Evolutionary conservation across 768 basidiomycete genomes (phyloP).

Genomic region (Pisolithus albus): DNA sequence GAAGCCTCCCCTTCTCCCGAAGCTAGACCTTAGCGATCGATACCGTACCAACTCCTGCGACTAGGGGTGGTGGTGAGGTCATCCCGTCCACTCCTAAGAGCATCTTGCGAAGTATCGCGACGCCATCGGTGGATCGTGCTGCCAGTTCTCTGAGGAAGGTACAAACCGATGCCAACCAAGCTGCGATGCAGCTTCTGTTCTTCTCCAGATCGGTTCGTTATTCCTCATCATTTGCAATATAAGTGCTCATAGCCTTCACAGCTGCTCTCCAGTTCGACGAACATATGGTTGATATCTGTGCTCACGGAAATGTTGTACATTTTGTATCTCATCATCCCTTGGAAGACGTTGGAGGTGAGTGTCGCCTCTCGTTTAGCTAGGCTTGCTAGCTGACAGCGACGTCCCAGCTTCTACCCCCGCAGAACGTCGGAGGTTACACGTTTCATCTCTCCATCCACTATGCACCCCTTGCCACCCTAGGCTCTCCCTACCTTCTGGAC

Average conservation of each 20-base stretch:
- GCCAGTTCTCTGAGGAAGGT: constrained; percentile 16
- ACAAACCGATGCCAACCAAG: constrained; percentile 13
- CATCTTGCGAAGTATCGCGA: constrained; percentile 18
- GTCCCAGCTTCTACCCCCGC: constrained; percentile 14
- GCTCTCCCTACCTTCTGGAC: constrained; percentile 43
- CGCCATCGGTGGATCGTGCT: constrained; percentile 15
- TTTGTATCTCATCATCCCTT: constrained; percentile 47
- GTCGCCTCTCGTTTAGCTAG: not conserved
- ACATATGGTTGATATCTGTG: constrained; percentile 52
- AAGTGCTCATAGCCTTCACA: constrained; percentile 10
- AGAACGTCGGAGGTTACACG: not conserved
- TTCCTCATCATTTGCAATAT: not conserved
- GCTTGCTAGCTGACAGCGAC: constrained; percentile 1
- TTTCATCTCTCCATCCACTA: constrained; percentile 34
- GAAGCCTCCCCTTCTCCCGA: constrained; percentile 36
- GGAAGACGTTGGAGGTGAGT: constrained; percentile 39
- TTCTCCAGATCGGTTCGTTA: constrained; percentile 24
- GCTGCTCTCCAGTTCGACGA: constrained; percentile 61
- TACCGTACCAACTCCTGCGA: constrained; percentile 4
- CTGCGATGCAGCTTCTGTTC: constrained; percentile 14
- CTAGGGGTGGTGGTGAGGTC: constrained; percentile 9
- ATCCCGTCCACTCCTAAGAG: constrained; percentile 24
- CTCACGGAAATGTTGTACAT: constrained; percentile 50
- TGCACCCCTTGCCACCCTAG: constrained; percentile 41
- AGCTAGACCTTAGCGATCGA: not conserved